Conservation (phyloP, 805 yeast species). For the Blastobotrys mokoenaii region DNA sequence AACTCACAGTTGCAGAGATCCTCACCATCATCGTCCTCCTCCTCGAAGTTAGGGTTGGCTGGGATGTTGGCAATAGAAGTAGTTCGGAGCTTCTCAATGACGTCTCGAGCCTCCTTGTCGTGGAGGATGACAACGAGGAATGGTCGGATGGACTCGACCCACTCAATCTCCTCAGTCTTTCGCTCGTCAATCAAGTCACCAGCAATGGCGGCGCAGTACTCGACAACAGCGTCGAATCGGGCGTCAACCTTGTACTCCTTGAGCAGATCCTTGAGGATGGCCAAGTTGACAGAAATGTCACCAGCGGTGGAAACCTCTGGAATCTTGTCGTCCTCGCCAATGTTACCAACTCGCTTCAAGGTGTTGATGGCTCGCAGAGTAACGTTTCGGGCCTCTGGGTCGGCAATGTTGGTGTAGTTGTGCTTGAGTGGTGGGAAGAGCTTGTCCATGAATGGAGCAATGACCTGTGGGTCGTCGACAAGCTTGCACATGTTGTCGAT, state of each 20-base stretch:
- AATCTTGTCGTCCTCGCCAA: constrained; percentile 77
- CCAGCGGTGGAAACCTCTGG: constrained; percentile 99
- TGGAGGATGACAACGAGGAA: constrained; percentile 94
- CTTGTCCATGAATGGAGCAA: constrained; percentile 96
- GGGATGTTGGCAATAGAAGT: constrained; percentile 98
- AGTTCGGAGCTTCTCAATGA: constrained; percentile 92
- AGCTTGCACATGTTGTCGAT: constrained; percentile 99
- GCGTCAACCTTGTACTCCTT: constrained; percentile 49
- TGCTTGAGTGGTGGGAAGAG: constrained; percentile 93
- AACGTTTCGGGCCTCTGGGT: constrained; percentile 99
- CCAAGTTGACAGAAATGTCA: constrained; percentile 83
- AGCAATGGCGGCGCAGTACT: constrained; percentile 90
- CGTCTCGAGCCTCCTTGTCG: constrained; percentile 81
- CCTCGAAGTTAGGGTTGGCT: constrained; percentile 78
- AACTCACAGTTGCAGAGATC: constrained; percentile 99
- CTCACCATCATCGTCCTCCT: constrained; percentile 98
- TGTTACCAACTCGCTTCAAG: constrained; percentile 97
- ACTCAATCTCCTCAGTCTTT: constrained; percentile 81
- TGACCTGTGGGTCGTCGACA: constrained; percentile 99
- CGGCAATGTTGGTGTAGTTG: constrained; percentile 95
- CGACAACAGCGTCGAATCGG: constrained; percentile 71
- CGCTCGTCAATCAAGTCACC: constrained; percentile 99
- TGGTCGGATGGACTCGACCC: constrained; percentile 85
- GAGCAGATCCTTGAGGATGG: constrained; percentile 67
- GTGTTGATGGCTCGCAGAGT: constrained; percentile 95